Conservation (phyloP, 2,329 filamentous ascomycete genomes). For the Hortaea werneckii region DNA sequence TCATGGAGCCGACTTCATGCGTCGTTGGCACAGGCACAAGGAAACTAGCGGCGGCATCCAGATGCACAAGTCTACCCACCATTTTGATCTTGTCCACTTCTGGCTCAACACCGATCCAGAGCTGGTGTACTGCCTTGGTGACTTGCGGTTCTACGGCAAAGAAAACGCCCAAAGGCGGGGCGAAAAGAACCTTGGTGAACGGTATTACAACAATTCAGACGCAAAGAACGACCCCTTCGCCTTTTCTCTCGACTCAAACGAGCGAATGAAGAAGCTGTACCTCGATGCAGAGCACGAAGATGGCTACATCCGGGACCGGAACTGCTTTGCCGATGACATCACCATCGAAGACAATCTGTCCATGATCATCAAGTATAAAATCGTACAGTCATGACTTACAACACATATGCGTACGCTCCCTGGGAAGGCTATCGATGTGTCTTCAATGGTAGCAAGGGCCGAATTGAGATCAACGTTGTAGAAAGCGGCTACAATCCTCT, state of each 20-base stretch:
- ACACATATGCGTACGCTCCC: conserved; percentile 50
- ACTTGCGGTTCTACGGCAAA: too few relatives aligned
- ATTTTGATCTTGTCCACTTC: too few relatives aligned
- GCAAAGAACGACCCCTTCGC: conserved; percentile 50
- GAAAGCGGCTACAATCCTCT: conserved; percentile 44
- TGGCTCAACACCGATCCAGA: too few relatives aligned
- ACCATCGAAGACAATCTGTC: conserved; percentile 57
- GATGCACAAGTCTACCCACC: too few relatives aligned
- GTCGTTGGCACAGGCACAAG: too few relatives aligned
- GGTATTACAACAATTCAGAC: conserved; percentile 41
- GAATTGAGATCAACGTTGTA: conserved; percentile 52
- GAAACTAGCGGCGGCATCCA: too few relatives aligned
- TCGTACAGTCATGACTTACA: conserved; percentile 50
- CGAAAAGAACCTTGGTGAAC: conserved; percentile 40
- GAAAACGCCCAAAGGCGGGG: conserved; percentile 48
- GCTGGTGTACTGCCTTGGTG: too few relatives aligned
- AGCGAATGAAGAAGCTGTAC: conserved; percentile 49
- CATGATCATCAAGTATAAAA: conserved; percentile 48
- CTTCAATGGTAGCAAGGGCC: conserved; percentile 49
- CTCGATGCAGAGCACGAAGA: conserved; percentile 55
- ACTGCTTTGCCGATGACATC: conserved; percentile 53
- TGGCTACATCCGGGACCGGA: conserved; percentile 51
- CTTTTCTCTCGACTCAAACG: conserved; percentile 43
- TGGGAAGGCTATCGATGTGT: conserved; percentile 52
- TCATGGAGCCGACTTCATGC: too few relatives aligned